Evolutionary conservation across 2,329 filamentous ascomycete species (phyloP).

Genomic region (Cryphonectria nitschkei): DNA sequence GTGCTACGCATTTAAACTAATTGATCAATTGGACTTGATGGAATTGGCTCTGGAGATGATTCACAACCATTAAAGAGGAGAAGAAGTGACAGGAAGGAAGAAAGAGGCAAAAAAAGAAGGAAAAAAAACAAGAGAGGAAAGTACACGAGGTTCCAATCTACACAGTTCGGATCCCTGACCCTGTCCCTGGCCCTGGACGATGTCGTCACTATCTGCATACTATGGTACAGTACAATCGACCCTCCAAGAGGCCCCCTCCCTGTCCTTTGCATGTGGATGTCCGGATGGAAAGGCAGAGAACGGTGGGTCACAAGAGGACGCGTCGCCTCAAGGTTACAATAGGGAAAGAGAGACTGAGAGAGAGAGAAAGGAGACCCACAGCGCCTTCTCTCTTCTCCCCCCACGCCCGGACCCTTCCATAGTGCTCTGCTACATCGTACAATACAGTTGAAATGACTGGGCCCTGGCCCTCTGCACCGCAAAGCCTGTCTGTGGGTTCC

Average conservation of each 20-base stretch:
- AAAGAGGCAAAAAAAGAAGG: background rate
- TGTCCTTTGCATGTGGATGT: constrained; percentile 1
- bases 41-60: background rate
- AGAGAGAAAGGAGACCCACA: background rate
- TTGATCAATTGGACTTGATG: background rate
- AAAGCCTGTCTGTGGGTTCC: background rate
- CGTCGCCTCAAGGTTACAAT: background rate
- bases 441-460: background rate
- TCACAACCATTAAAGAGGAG: too few relatives aligned
- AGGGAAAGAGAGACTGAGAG: background rate
- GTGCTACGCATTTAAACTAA: background rate
- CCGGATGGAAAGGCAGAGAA: background rate
- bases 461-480: background rate
- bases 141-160: constrained; percentile 2
- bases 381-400: background rate
- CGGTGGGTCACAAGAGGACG: background rate
- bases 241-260: background rate
- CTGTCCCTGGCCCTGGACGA: background rate
- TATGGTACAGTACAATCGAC: background rate
- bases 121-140: background rate
- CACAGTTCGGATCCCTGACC: background rate
- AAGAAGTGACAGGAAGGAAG: background rate
- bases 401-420: background rate
- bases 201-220: constrained; percentile 1
- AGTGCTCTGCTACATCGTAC: background rate